Conservation (phyloP, 2,329 filamentous ascomycete species). For the Aspergillus fischeri region DNA sequence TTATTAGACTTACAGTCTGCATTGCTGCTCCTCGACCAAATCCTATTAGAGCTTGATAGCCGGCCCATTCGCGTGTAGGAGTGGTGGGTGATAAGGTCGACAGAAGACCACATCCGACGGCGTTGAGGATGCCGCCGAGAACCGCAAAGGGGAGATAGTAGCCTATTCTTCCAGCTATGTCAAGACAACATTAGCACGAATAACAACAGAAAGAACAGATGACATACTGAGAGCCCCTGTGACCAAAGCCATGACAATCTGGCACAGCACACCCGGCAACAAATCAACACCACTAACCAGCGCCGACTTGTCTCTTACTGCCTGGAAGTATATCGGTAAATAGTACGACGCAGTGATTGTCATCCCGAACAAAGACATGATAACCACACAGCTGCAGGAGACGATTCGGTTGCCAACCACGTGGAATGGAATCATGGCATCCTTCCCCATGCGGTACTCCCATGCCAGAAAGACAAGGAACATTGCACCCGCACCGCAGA, state of each 20-base stretch:
- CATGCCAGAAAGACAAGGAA: slow-evolving; percentile 35
- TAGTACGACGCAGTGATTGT: slow-evolving; percentile 40
- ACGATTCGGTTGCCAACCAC: slow-evolving; percentile 2
- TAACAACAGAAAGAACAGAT: background rate
- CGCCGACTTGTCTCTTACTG: slow-evolving; percentile 27
- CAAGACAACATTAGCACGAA: background rate
- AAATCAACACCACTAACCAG: slow-evolving; percentile 25
- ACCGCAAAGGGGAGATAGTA: slow-evolving; percentile 32
- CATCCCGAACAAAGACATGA: slow-evolving; percentile 28
- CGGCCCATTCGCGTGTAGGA: slow-evolving; percentile 41
- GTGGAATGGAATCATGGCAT: slow-evolving; percentile 38
- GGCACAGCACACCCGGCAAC: slow-evolving; percentile 28
- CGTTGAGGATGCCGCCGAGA: slow-evolving; percentile 24
- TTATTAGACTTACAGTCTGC: slow-evolving; percentile 18
- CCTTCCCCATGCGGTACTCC: slow-evolving; percentile 39
- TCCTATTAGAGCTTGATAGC: slow-evolving; percentile 46
- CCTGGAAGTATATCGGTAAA: slow-evolving; percentile 49
- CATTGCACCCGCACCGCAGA: slow-evolving; percentile 43
- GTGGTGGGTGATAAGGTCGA: slow-evolving; percentile 39
- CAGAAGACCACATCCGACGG: slow-evolving; percentile 40
- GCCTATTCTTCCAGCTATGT: slow-evolving; percentile 27
- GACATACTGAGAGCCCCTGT: slow-evolving; percentile 30
- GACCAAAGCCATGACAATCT: slow-evolving; percentile 28
- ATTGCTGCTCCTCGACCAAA: slow-evolving; percentile 36
- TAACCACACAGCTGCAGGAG: slow-evolving; percentile 27